Conservation (phyloP, 345 rosid species). For the Sonneratia alba region DNA sequence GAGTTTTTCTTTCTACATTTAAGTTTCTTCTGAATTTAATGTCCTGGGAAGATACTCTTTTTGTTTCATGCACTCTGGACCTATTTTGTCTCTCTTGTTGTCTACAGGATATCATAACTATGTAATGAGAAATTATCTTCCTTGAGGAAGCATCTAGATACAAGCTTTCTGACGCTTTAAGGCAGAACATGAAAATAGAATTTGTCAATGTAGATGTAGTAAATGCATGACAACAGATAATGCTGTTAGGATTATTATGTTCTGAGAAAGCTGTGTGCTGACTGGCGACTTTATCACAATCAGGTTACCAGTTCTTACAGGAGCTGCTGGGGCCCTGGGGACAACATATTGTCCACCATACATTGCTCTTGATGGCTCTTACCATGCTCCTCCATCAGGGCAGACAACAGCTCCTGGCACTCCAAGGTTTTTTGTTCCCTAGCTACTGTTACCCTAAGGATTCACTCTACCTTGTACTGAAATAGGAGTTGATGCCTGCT, state of each 20-base stretch:
- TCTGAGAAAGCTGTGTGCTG: not conserved
- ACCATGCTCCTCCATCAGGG: constrained; percentile 46
- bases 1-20: not conserved
- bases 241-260: not conserved
- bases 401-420: constrained; percentile 41
- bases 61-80: too few species aligned
- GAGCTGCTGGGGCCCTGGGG: constrained; percentile 76
- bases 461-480: too few species aligned
- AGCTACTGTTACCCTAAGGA: too few species aligned
- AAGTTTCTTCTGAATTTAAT: not conserved
- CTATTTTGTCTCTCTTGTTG: too few species aligned
- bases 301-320: constrained; percentile 85
- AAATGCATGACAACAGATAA: not conserved
- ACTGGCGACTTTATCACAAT: constrained; percentile 7
- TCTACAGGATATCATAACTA: too few species aligned
- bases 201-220: not conserved
- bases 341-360: constrained; percentile 69
- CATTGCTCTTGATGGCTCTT: constrained; percentile 59
- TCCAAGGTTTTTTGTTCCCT: constrained; percentile 32
- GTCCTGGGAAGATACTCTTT: not conserved
- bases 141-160: not conserved
- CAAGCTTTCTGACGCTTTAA: not conserved
- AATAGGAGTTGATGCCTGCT: too few species aligned
- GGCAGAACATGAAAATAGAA: not conserved
- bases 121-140: too few species aligned